phyloP scores from a whole-genome alignment of 2,329 filamentous ascomycete species.

The Sarocladiaceae sp. region DNA sequence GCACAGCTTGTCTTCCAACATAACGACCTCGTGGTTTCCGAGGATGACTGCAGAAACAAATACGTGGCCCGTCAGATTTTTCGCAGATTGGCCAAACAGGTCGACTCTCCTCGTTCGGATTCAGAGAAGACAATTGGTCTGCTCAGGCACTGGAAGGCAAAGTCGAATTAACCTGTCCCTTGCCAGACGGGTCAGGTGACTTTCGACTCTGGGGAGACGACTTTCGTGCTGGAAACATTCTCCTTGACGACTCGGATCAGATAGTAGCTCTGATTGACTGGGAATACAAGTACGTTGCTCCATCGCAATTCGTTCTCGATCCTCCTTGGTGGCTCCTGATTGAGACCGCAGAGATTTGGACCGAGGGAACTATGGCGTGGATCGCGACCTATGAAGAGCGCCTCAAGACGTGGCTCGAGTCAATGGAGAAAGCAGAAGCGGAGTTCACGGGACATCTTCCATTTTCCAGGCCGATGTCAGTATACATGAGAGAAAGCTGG shows the following conservation, averaged over 20 bases:
- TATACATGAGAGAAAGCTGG: slow-evolving; percentile 33
- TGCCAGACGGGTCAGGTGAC: slow-evolving; percentile 3
- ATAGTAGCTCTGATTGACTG: slow-evolving; percentile 34
- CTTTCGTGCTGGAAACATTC: slow-evolving; percentile 26
- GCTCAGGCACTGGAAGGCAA: slow-evolving; percentile 20
- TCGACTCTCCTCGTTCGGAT: slow-evolving; percentile 22
- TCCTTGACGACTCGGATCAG: slow-evolving; percentile 22
- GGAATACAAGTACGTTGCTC: slow-evolving; percentile 33
- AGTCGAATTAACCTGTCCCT: not conserved
- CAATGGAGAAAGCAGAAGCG: slow-evolving; percentile 20
- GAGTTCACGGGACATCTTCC: slow-evolving; percentile 12
- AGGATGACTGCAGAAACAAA: slow-evolving; percentile 37
- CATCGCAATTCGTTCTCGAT: slow-evolving; percentile 27
- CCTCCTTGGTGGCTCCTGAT: slow-evolving; percentile 37
- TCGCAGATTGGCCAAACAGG: slow-evolving; percentile 26
- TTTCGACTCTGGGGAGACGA: slow-evolving; percentile 27
- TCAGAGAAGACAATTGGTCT: slow-evolving; percentile 10
- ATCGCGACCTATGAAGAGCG: slow-evolving; percentile 24
- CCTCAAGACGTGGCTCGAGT: slow-evolving; percentile 27
- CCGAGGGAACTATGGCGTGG: slow-evolving; percentile 25
- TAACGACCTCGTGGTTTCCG: slow-evolving; percentile 30
- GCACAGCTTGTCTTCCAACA: slow-evolving; percentile 34
- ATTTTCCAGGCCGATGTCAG: slow-evolving; percentile 21
- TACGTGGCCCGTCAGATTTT: slow-evolving; percentile 38
- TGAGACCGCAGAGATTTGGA: slow-evolving; percentile 26